Percentiles rank a stretch among this genome's conserved stretches.
Evolutionary conservation across 768 basidiomycete species (phyloP).

Genomic region (Tephrocybe sp.): DNA sequence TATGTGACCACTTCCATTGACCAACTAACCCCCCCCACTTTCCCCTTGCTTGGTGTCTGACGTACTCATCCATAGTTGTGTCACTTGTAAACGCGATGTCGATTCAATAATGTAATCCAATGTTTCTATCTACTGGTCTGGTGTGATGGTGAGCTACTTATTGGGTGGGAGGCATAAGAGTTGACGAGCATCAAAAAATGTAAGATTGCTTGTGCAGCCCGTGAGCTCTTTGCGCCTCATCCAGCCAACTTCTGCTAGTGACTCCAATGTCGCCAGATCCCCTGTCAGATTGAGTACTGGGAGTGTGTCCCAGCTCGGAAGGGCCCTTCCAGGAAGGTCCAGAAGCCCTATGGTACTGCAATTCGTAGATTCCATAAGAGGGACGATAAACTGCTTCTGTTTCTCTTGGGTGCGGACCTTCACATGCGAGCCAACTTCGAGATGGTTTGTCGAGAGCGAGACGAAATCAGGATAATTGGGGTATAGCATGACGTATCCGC

Average conservation of each 20-base stretch:
- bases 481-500: slow-evolving; percentile 87
- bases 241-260: slow-evolving; percentile 31
- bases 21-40: neutral
- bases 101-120: no score
- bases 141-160: no score
- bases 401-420: slow-evolving; percentile 57
- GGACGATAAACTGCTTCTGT: slow-evolving; percentile 64
- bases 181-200: slow-evolving; percentile 24
- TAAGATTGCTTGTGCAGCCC: slow-evolving; percentile 24
- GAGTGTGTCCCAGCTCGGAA: slow-evolving; percentile 55
- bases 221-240: slow-evolving; percentile 33
- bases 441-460: slow-evolving; percentile 88
- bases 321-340: slow-evolving; percentile 52
- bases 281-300: slow-evolving; percentile 76
- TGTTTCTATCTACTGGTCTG: no score
- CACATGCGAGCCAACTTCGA: slow-evolving; percentile 84
- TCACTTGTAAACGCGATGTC: no score
- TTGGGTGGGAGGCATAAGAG: slow-evolving; percentile 21
- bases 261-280: slow-evolving; percentile 34
- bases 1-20: neutral
- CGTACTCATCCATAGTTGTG: no score
- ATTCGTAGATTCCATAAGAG: slow-evolving; percentile 51
- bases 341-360: slow-evolving; percentile 37
- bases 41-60: no score
- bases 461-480: slow-evolving; percentile 74